phyloP scores from a whole-genome alignment of 176 grass and related monocot species.

The Tuctoria greenei region DNA sequence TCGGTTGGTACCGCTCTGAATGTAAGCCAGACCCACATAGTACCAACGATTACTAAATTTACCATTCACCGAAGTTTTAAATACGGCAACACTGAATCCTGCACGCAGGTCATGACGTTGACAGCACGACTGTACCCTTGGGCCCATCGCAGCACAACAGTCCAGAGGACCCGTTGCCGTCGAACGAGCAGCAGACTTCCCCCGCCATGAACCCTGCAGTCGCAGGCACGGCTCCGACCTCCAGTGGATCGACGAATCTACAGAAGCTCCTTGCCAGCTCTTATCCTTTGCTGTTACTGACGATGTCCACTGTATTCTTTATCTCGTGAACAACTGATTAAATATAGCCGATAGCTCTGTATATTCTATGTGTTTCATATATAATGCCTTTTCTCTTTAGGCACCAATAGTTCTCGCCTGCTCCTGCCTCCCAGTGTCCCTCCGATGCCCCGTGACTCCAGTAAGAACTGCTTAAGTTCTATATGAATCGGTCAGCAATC shows the following conservation, averaged over 20 bases:
- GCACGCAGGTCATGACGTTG: constrained; percentile 59
- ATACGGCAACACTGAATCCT: background rate
- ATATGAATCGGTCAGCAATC: too few relatives aligned
- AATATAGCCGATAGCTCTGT: constrained; percentile 66
- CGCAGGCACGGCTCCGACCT: constrained; percentile 49
- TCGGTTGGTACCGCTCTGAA: constrained; percentile 81
- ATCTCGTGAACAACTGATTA: constrained; percentile 51
- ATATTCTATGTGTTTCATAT: constrained; percentile 56
- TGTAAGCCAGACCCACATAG: constrained; percentile 47
- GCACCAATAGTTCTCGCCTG: background rate
- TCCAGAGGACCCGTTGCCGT: constrained; percentile 78
- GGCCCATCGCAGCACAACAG: constrained; percentile 58
- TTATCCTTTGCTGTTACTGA: constrained; percentile 54
- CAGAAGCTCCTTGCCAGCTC: constrained; percentile 15
- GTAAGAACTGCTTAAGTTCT: background rate
- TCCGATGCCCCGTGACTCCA: background rate
- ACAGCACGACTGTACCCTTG: constrained; percentile 69
- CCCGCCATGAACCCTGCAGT: constrained; percentile 62
- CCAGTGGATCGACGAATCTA: constrained; percentile 33
- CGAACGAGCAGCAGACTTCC: constrained; percentile 76
- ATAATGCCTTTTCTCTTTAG: constrained; percentile 39
- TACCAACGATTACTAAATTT: background rate
- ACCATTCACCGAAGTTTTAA: background rate
- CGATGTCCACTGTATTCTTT: constrained; percentile 56
- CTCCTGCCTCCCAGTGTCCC: background rate